These are phyloP conservation scores for Alternaria consortialis DNA, from an alignment of 2,329 filamentous ascomycete species.

Conservation along the genomic window DNA sequence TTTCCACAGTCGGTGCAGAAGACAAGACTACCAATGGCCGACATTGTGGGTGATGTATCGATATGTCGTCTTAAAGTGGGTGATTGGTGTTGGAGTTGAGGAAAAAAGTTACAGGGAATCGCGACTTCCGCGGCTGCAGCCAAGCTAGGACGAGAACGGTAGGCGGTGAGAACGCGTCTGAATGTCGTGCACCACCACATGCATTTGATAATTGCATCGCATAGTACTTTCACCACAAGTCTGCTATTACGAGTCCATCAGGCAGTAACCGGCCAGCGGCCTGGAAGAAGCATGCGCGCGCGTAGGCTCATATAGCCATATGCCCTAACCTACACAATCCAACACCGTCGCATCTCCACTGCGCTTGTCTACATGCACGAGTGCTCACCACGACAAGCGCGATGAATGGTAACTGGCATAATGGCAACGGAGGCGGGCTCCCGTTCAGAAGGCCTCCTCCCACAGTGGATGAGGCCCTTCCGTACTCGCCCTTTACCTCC, in stretches of 20 bases:
- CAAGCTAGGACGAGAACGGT: slow-evolving; percentile 24
- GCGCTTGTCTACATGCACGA: slow-evolving; percentile 2
- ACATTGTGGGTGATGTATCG: slow-evolving; percentile 65
- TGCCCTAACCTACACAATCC: neutral
- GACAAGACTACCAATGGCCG: slow-evolving; percentile 86
- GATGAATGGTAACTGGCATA: slow-evolving; percentile 47
- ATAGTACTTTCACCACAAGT: neutral
- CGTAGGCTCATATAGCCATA: slow-evolving; percentile 21
- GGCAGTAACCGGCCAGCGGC: neutral
- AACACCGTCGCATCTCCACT: slow-evolving; percentile 7
- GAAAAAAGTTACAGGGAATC: slow-evolving; percentile 35
- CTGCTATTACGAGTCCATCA: neutral
- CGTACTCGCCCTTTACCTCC: slow-evolving; percentile 83
- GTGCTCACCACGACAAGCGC: slow-evolving; percentile 15
- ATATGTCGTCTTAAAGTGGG: slow-evolving; percentile 3
- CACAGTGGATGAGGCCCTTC: slow-evolving; percentile 76
- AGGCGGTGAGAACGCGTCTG: slow-evolving; percentile 42
- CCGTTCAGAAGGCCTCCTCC: slow-evolving; percentile 53
- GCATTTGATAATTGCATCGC: slow-evolving; percentile 16
- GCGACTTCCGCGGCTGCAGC: slow-evolving; percentile 24
- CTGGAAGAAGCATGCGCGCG: slow-evolving; percentile 21
- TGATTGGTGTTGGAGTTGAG: slow-evolving; percentile 8
- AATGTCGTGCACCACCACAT: slow-evolving; percentile 10
- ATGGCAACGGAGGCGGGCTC: slow-evolving; percentile 44
- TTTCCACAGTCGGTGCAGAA: slow-evolving; percentile 96